phyloP scores from a whole-genome alignment of 2,329 filamentous ascomycete genomes.

The Eutypella sp. region DNA sequence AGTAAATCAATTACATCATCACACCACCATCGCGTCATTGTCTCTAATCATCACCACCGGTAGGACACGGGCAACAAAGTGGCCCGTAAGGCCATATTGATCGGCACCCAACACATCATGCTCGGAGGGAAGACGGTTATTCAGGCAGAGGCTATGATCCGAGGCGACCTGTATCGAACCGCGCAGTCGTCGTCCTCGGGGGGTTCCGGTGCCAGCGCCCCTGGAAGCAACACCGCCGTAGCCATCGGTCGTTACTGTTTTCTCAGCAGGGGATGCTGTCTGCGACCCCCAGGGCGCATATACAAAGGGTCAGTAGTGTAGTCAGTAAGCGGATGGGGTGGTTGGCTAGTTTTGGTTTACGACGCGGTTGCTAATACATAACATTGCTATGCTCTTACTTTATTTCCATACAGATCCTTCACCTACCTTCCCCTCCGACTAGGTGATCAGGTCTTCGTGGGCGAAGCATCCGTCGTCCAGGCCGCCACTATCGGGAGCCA shows the following conservation, averaged over 20 bases:
- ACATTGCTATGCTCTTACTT: no score
- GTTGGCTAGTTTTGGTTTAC: no score
- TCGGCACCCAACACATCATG: slow-evolving; percentile 96
- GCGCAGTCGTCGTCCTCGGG: slow-evolving; percentile 30
- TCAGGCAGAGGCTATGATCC: slow-evolving; percentile 89
- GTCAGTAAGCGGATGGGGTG: no score
- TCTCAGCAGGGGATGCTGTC: slow-evolving; percentile 69
- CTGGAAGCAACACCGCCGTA: slow-evolving; percentile 62
- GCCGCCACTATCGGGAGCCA: slow-evolving; percentile 80
- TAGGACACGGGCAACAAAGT: slow-evolving; percentile 99
- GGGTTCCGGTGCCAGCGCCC: slow-evolving; percentile 25
- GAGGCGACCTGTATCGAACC: slow-evolving; percentile 74
- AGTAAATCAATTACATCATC: no score
- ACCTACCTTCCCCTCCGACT: slow-evolving; percentile 88
- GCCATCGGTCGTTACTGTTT: slow-evolving; percentile 90
- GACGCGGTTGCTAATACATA: no score
- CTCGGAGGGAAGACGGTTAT: slow-evolving; percentile 95
- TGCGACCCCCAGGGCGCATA: slow-evolving; percentile 78
- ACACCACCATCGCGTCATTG: no score
- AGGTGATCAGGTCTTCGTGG: slow-evolving; percentile 91
- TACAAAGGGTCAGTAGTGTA: slow-evolving; percentile 80
- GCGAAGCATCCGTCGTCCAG: slow-evolving; percentile 68
- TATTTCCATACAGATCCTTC: slow-evolving; percentile 41
- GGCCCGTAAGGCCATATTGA: slow-evolving; percentile 82
- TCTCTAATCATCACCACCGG: slow-evolving; percentile 4